Percentiles rank a stretch among this genome's conserved stretches.
Evolutionary conservation across 352 stramenopile genomes (phyloP).

Genomic region (Halophytophthora batemanensis): DNA sequence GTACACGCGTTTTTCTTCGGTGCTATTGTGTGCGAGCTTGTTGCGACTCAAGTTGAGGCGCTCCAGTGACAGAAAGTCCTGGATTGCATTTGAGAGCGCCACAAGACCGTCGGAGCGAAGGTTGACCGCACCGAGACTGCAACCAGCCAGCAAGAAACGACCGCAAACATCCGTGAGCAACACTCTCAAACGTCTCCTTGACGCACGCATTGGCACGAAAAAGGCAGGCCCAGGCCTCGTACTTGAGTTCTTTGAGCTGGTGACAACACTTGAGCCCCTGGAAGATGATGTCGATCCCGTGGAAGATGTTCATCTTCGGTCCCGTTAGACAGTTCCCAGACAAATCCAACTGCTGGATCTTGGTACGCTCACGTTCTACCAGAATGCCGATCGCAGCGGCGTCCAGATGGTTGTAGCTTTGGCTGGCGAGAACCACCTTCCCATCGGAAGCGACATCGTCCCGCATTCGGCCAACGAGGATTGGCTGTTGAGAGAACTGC

Average conservation of each 20-base stretch:
- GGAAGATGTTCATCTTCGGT: constrained; percentile 43
- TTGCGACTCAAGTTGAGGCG: constrained; percentile 52
- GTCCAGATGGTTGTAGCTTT: constrained; percentile 58
- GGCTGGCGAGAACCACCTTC: constrained; percentile 18
- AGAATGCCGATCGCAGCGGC: constrained; percentile 49
- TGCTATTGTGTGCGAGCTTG: constrained; percentile 47
- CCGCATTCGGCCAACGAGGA: constrained; percentile 34
- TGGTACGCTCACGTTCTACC: constrained; percentile 43
- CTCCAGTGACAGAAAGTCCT: constrained; percentile 35
- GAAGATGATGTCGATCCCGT: constrained; percentile 48
- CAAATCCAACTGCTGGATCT: constrained; percentile 49
- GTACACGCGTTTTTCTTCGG: constrained; percentile 41
- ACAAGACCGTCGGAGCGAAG: constrained; percentile 58
- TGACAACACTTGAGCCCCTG: constrained; percentile 40
- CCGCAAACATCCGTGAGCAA: background rate
- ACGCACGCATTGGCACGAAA: background rate
- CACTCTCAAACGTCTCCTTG: background rate
- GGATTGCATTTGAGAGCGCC: constrained; percentile 39
- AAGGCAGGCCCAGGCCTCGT: constrained; percentile 5
- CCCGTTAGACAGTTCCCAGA: constrained; percentile 55
- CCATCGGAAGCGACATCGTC: constrained; percentile 27
- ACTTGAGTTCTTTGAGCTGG: constrained; percentile 58
- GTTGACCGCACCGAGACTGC: constrained; percentile 32
- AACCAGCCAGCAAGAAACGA: background rate
- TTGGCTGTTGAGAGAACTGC: constrained; percentile 40